Base-by-base conservation (phyloP, 495 filamentous ascomycete genomes). In the Aspergillus baeticus region DNA sequence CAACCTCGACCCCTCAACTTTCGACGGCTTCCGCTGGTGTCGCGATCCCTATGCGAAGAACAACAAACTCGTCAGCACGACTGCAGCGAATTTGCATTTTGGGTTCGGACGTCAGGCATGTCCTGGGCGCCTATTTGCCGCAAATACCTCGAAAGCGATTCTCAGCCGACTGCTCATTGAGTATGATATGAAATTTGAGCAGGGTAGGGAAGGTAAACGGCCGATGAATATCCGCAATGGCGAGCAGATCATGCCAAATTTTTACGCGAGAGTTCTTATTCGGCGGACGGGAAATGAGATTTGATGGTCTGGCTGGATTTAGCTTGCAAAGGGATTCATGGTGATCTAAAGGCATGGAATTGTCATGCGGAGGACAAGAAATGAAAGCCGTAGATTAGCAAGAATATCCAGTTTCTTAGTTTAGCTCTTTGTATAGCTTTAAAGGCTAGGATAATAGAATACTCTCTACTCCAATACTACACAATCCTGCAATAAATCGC, bases 41-140 rank as follows among this genome's bases (percentile, higher is more conserved):
- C 59, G 52, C 34, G 52, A 66, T 15, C 50, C 62, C 10, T 34
- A 15, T 0, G 23, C 38, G 10, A 2, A 21, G n/a, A 36, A 22
- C 11, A 54, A 38, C 34, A 68, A 52, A n/a, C 68, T 70, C 10
- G 65, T 69, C 14, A 52, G 39, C 14, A 64, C 64, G 22, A 62
- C 54, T 18, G 51, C 57, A 0, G 37, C 60, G 5, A 69, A 65
- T 31, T 63, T 72, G 55, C 66, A 73, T 26, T 75, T 75, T 38
- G 69, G 71, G 11, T 67, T 62, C 17, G 71, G 71, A 11, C 53
- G 60, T 2, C 66, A 69, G 46, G 70, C 70, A 5, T 76, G 83
- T 61, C 84, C 84, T 0, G 85, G 84, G 0, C 70, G 84, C 6
- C 83, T 83, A 64, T 84, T 86, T 41, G 82, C 79, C 0, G 68